phyloP scores from a whole-genome alignment of 768 basidiomycete species.

The Termitomyces sp. region DNA sequence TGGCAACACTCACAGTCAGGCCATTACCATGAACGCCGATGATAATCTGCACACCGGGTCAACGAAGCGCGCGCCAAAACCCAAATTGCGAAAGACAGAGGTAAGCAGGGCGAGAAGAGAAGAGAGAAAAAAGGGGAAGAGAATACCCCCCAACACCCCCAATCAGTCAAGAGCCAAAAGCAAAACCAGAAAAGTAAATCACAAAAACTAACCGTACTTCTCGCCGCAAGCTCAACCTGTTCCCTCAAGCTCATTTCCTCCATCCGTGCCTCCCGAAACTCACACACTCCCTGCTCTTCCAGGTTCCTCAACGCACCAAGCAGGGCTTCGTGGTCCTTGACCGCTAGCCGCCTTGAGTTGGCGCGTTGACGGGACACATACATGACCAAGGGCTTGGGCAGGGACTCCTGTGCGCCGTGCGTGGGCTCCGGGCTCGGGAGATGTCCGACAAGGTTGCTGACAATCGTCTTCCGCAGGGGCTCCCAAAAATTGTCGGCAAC shows the following conservation, averaged over 20 bases:
- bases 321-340: constrained; percentile 45
- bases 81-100: not conserved
- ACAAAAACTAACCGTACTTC: constrained; percentile 50
- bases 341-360: constrained; percentile 33
- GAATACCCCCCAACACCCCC: not conserved
- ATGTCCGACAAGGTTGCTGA: constrained; percentile 29
- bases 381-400: constrained; percentile 33
- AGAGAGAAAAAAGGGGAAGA: not conserved
- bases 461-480: constrained; percentile 26
- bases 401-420: not conserved
- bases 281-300: constrained; percentile 46
- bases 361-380: constrained; percentile 60
- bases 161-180: constrained; percentile 1
- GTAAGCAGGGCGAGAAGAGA: not conserved
- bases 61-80: not conserved
- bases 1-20: constrained; percentile 38
- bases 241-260: constrained; percentile 51
- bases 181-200: constrained; percentile 6
- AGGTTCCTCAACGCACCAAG: constrained; percentile 44
- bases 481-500: constrained; percentile 29
- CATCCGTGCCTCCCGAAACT: constrained; percentile 38
- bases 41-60: constrained; percentile 36
- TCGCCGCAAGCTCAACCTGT: constrained; percentile 56
- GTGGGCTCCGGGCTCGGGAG: constrained; percentile 11
- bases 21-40: constrained; percentile 71